phyloP scores from a whole-genome alignment of 2,329 filamentous ascomycete genomes.

The Fusarium tricinctum region DNA sequence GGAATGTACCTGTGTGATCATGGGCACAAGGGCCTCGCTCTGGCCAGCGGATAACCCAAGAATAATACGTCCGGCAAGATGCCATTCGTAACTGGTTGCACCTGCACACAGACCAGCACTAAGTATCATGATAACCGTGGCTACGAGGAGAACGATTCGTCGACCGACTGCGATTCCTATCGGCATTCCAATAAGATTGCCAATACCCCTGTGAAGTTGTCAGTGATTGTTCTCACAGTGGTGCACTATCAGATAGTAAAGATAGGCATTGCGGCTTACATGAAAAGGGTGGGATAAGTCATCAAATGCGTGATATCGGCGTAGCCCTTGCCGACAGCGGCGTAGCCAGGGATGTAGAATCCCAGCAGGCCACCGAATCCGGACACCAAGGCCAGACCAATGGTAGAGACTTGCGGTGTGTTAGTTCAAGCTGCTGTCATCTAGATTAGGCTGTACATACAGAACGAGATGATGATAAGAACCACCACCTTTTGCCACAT shows the following conservation, averaged over 20 bases:
- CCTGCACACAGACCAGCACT: slow-evolving; percentile 38
- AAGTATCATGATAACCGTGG: slow-evolving; percentile 42
- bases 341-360: slow-evolving; percentile 23
- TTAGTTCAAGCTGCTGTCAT: not conserved
- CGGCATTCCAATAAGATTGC: slow-evolving; percentile 45
- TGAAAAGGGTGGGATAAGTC: slow-evolving; percentile 28
- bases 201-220: slow-evolving; percentile 27
- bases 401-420: slow-evolving; percentile 13
- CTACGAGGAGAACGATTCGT: slow-evolving; percentile 40
- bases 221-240: not conserved
- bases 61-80: slow-evolving; percentile 35
- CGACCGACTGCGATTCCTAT: slow-evolving; percentile 42
- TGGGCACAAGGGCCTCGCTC: slow-evolving; percentile 35
- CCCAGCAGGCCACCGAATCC: slow-evolving; percentile 26
- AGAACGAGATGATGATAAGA: slow-evolving; percentile 40
- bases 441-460: not conserved
- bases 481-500: slow-evolving; percentile 44
- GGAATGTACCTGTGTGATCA: slow-evolving; percentile 21
- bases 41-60: slow-evolving; percentile 41
- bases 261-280: not conserved
- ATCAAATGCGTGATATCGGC: slow-evolving; percentile 28
- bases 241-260: too few relatives aligned
- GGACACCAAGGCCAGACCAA: slow-evolving; percentile 20
- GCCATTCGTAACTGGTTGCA: slow-evolving; percentile 42
- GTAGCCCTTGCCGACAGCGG: slow-evolving; percentile 20